phyloP scores from a whole-genome alignment of 1,284 basidiomycete species.

The Paramarasmius palmivorus region DNA sequence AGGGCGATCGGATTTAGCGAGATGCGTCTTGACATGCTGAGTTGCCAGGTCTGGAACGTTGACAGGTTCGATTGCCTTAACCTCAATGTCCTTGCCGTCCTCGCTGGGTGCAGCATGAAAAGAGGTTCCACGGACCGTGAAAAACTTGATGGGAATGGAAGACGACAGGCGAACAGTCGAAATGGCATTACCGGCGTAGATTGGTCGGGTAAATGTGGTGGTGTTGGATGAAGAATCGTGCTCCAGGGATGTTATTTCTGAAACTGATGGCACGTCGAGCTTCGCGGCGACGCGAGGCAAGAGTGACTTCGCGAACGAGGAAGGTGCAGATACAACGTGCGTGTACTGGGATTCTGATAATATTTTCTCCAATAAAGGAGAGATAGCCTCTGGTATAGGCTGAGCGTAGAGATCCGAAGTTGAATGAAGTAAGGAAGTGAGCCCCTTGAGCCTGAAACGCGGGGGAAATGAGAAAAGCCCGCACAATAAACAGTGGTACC shows the following conservation, averaged over 20 bases:
- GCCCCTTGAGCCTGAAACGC: constrained; percentile 44
- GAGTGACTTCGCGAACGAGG: constrained; percentile 62
- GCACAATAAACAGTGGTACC: constrained; percentile 20
- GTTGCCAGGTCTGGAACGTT: constrained; percentile 64
- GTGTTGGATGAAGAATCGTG: constrained; percentile 74
- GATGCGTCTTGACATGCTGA: constrained; percentile 80
- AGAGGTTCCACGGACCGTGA: constrained; percentile 95
- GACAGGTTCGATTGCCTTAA: constrained; percentile 70
- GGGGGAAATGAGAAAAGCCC: constrained; percentile 22
- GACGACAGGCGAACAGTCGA: constrained; percentile 84
- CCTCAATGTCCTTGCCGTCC: constrained; percentile 53
- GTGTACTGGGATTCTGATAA: constrained; percentile 67
- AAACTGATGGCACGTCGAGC: constrained; percentile 85
- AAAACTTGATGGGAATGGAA: constrained; percentile 83
- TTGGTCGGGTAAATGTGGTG: constrained; percentile 87
- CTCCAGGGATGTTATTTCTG: constrained; percentile 85
- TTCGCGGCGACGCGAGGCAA: constrained; percentile 87
- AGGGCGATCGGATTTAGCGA: constrained; percentile 92
- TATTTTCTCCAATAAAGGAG: constrained; percentile 55
- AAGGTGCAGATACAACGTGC: constrained; percentile 79
- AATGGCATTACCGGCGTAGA: constrained; percentile 98
- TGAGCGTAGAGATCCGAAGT: constrained; percentile 52
- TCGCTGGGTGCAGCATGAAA: constrained; percentile 74
- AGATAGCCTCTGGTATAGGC: constrained; percentile 49
- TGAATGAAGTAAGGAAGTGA: constrained; percentile 51